Evolutionary conservation across 495 filamentous ascomycete genomes (phyloP).

Genomic region (Lichenothelia convexa): DNA sequence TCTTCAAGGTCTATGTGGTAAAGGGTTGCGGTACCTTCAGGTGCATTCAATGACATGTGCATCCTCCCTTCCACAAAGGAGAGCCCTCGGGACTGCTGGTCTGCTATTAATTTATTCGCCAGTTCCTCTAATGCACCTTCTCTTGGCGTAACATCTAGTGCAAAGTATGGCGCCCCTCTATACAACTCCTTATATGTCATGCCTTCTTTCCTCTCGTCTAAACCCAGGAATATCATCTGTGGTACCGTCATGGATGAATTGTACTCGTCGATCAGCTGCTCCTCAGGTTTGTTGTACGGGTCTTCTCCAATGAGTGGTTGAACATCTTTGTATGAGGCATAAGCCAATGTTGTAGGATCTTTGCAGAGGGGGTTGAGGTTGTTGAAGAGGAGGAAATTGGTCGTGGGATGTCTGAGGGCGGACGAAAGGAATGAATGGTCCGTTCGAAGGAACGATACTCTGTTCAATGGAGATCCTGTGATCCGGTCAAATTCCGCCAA

Average conservation of each 20-base stretch:
- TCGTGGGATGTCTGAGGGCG: slow-evolving; percentile 52
- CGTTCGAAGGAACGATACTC: slow-evolving; percentile 68
- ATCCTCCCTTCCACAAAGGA: slow-evolving; percentile 41
- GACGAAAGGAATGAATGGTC: slow-evolving; percentile 62
- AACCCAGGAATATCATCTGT: slow-evolving; percentile 65
- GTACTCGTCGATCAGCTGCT: slow-evolving; percentile 50
- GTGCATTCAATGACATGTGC: slow-evolving; percentile 35
- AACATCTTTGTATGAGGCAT: slow-evolving; percentile 43
- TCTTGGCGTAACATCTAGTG: slow-evolving; percentile 68
- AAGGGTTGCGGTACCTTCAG: slow-evolving; percentile 35
- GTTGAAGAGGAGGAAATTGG: slow-evolving; percentile 60
- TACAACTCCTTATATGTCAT: slow-evolving; percentile 40
- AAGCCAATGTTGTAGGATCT: slow-evolving; percentile 37
- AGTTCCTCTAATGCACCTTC: slow-evolving; percentile 34
- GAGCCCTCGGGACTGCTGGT: slow-evolving; percentile 38
- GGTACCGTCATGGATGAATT: slow-evolving; percentile 52
- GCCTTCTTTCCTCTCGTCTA: slow-evolving; percentile 49
- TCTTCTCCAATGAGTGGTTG: slow-evolving; percentile 48
- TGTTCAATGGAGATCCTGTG: slow-evolving; percentile 56
- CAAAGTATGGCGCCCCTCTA: slow-evolving; percentile 65
- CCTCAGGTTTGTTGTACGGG: slow-evolving; percentile 53
- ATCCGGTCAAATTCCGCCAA: no score
- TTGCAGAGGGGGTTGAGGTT: slow-evolving; percentile 58
- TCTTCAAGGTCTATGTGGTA: no score
- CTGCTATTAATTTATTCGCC: slow-evolving; percentile 31